phyloP scores from a whole-genome alignment of 2,329 filamentous ascomycete species.

The Hypomyces rosellus region DNA sequence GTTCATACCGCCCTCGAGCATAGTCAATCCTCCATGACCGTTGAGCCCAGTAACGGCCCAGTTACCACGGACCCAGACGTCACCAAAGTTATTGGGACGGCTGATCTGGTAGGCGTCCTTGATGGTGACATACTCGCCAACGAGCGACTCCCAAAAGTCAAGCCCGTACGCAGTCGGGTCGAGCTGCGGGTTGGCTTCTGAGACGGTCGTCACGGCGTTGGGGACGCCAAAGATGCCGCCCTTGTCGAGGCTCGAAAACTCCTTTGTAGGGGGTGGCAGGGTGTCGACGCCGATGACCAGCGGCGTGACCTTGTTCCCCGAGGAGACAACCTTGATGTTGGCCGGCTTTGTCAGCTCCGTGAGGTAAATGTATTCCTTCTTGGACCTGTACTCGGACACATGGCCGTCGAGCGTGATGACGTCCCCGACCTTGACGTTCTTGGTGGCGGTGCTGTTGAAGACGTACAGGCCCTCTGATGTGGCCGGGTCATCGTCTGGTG shows the following conservation, averaged over 20 bases:
- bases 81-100: constrained; percentile 58
- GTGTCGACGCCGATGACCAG: constrained; percentile 56
- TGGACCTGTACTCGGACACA: constrained; percentile 53
- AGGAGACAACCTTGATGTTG: constrained; percentile 48
- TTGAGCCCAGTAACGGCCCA: constrained; percentile 60
- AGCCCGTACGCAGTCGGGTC: constrained; percentile 57
- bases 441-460: constrained; percentile 45
- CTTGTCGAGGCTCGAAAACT: constrained; percentile 57
- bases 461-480: constrained; percentile 64
- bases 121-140: constrained; percentile 61
- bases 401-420: constrained; percentile 53
- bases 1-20: constrained; percentile 44
- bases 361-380: constrained; percentile 51
- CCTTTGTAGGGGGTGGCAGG: constrained; percentile 50
- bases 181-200: constrained; percentile 53
- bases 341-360: constrained; percentile 55
- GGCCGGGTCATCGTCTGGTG: constrained; percentile 45
- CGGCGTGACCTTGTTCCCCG: constrained; percentile 47
- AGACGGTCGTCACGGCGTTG: constrained; percentile 54
- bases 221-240: constrained; percentile 60
- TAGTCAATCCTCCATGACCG: constrained; percentile 56
- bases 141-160: constrained; percentile 68
- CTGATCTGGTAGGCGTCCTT: constrained; percentile 49
- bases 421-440: constrained; percentile 54
- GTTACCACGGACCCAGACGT: constrained; percentile 62